These are phyloP conservation scores for Phytopythium litorale DNA, from an alignment of 352 stramenopile species.

Conservation along the genomic window DNA sequence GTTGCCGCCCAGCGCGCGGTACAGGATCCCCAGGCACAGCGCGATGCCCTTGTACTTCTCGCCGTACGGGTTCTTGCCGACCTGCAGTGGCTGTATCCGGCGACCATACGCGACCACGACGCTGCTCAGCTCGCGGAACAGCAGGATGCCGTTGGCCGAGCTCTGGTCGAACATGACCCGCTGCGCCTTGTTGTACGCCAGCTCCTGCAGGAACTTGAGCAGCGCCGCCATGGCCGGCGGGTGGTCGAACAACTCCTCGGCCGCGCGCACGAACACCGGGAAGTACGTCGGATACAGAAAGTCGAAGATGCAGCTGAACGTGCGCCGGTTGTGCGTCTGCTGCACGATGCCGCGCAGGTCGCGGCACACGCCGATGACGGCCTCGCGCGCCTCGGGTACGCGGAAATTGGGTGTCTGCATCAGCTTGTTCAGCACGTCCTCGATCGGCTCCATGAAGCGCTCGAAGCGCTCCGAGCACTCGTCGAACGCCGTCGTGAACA, in stretches of 20 bases:
- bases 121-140: slow-evolving; percentile 96
- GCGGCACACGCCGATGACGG: slow-evolving; percentile 95
- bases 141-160: slow-evolving; percentile 96
- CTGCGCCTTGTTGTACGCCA: slow-evolving; percentile 94
- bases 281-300: slow-evolving; percentile 97
- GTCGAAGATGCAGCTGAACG: slow-evolving; percentile 97
- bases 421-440: slow-evolving; percentile 79
- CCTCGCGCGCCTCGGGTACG: slow-evolving; percentile 73
- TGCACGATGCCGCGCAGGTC: slow-evolving; percentile 96
- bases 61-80: slow-evolving; percentile 91
- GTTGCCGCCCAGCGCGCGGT: slow-evolving; percentile 87
- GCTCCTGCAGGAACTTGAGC: slow-evolving; percentile 97
- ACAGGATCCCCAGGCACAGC: slow-evolving; percentile 91
- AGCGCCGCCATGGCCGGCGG: slow-evolving; percentile 94
- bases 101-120: slow-evolving; percentile 95
- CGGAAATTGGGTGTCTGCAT: slow-evolving; percentile 77
- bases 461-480: slow-evolving; percentile 94
- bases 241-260: slow-evolving; percentile 93
- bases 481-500: slow-evolving; percentile 95
- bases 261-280: slow-evolving; percentile 92
- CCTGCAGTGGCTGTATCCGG: slow-evolving; percentile 76
- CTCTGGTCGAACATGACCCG: slow-evolving; percentile 98
- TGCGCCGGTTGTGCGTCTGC: slow-evolving; percentile 95
- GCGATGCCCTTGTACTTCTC: slow-evolving; percentile 98
- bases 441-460: slow-evolving; percentile 94